phyloP scores from a whole-genome alignment of 441 rosid species.

The Euphorbia schlechtendalii region DNA sequence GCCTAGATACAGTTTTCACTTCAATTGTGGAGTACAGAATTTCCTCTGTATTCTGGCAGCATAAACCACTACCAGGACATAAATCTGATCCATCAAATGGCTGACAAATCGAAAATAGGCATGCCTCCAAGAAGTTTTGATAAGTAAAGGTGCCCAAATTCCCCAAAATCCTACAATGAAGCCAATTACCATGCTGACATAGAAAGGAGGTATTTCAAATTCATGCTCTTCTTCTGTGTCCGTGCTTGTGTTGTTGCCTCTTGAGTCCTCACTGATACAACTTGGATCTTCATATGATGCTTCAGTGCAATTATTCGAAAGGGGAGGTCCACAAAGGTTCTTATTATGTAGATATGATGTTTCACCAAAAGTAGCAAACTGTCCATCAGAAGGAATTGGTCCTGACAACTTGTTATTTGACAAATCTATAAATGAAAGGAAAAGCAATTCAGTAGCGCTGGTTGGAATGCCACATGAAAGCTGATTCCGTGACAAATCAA shows the following conservation, averaged over 20 bases:
- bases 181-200: slow-evolving; percentile 12
- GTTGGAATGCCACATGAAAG: not conserved
- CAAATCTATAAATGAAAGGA: not conserved
- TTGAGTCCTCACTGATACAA: not conserved
- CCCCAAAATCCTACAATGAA: slow-evolving; percentile 21
- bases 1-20: no score
- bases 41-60: not conserved
- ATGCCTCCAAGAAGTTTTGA: slow-evolving; percentile 2
- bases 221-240: not conserved
- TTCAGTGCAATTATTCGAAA: slow-evolving; percentile 2
- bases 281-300: not conserved
- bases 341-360: slow-evolving; percentile 16
- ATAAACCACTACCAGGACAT: not conserved
- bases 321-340: slow-evolving; percentile 25
- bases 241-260: not conserved
- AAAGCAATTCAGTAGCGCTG: not conserved
- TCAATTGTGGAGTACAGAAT: not conserved
- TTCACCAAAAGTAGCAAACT: slow-evolving; percentile 7
- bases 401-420: not conserved
- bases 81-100: not conserved
- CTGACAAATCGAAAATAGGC: not conserved
- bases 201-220: not conserved
- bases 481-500: slow-evolving; percentile 2
- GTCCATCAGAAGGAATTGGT: not conserved
- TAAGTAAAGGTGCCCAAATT: not conserved